A percentile compares a stretch with the other conserved stretches of the same genome.
Evolutionary conservation across 164 flowering plant genomes (phyloP).

Genomic region (Kalanchoe fedtschenkoi): DNA sequence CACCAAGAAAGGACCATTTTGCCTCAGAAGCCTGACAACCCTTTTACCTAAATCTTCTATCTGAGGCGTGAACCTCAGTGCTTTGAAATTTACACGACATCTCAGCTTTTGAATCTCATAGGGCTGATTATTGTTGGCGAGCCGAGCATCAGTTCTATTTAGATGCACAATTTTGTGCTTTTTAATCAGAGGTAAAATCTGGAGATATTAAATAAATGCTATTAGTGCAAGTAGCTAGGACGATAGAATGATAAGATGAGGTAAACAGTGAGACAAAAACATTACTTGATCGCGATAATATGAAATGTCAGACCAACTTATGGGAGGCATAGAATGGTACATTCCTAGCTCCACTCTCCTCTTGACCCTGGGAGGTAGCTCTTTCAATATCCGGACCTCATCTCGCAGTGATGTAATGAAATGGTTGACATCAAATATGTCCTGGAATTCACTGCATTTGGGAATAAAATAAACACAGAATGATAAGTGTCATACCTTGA

Average conservation of each 20-base stretch:
- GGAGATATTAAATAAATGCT: not conserved
- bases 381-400: conserved; percentile 45
- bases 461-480: not conserved
- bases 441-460: conserved; percentile 39
- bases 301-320: conserved; percentile 53
- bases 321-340: conserved; percentile 31
- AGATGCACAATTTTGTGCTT: conserved; percentile 74
- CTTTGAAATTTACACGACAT: conserved; percentile 77
- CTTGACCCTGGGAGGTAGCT: conserved; percentile 41
- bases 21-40: conserved; percentile 54
- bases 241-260: not conserved
- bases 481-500: not conserved
- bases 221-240: not conserved
- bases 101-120: conserved; percentile 74
- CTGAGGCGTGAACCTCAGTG: conserved; percentile 69
- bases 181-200: conserved; percentile 45
- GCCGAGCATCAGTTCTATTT: conserved; percentile 80
- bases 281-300: conserved; percentile 42
- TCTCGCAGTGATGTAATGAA: conserved; percentile 46
- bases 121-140: conserved; percentile 78
- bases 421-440: conserved; percentile 48
- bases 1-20: conserved; percentile 76
- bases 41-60: conserved; percentile 79
- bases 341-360: conserved; percentile 30
- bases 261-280: no score